phyloP scores from a whole-genome alignment of 352 stramenopile species.

The Thraustochytrium sp. region DNA sequence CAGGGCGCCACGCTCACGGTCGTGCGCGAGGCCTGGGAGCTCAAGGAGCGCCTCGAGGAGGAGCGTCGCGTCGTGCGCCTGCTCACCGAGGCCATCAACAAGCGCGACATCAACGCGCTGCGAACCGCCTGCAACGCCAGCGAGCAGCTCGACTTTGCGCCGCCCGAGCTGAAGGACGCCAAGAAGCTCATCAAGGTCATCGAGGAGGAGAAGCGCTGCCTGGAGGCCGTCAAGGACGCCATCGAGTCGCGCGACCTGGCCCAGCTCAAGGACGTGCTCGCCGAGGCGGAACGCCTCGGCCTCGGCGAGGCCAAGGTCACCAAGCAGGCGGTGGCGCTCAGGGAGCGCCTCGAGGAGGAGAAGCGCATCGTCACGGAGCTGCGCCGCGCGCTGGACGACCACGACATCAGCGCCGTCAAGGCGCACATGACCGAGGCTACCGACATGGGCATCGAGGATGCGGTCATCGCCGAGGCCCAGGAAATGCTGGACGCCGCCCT shows the following conservation, averaged over 20 bases:
- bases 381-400: background rate
- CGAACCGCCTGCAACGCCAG: background rate
- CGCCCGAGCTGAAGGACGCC: constrained; percentile 46
- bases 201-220: background rate
- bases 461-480: constrained; percentile 31
- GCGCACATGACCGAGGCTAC: background rate
- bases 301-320: background rate
- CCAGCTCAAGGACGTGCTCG: background rate
- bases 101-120: constrained; percentile 31
- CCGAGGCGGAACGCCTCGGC: background rate
- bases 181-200: constrained; percentile 7
- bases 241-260: constrained; percentile 43
- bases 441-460: constrained; percentile 42
- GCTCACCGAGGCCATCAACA: background rate
- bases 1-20: background rate
- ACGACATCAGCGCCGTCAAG: background rate
- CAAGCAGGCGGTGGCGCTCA: background rate
- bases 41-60: constrained; percentile 10
- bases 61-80: constrained; percentile 12
- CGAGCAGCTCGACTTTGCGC: constrained; percentile 43
- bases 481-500: constrained; percentile 36
- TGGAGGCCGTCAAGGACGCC: constrained; percentile 27
- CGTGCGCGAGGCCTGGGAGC: background rate
- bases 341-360: constrained; percentile 14
- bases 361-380: background rate